Base-by-base conservation (phyloP, 106 monocot species). In the Allium cepa region DNA sequence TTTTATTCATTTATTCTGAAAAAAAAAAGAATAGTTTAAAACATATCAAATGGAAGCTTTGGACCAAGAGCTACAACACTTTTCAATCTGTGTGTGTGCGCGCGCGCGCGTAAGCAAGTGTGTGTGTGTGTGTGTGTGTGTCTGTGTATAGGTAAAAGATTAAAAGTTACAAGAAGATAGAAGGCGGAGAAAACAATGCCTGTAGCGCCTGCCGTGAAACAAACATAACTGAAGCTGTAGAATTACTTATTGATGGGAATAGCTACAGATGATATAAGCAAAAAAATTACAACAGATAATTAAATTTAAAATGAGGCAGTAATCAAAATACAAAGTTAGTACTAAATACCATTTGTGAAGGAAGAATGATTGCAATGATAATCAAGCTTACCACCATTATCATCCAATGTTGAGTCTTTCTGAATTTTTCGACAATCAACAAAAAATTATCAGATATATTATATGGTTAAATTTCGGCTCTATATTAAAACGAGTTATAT, bases 161-260 rank as follows among this genome's bases (percentile, higher is more conserved):
- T 27, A 7, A 18, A 28, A 59, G 9, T 11, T 79, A 83, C 83
- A 75, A 83, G 27, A 17, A 76, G 28, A 46, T 79, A 83, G 46
- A 83, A 83, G 51, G 60, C 76, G 17, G 83, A 83, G 52, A 83
- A 68, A 28, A 83, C 76, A 16, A 83, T 72, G 53, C 79, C 79
- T 51, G 79, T 79, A 53, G 76, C 68, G 11, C 83, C 83, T 45
- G 79, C 83, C 8, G 79, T 83, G 50, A 83, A 76, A 60, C 79
- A 83, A 66, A 83, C 76, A 72, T 83, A 83, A 22, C 79, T 83
- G 67, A 79, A 53, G 76, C 83, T 83, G 5, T 79, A 83, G 12
- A 83, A 76, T 53, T 83, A 76, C 66, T 83, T 83, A 63, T 83
- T 83, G 59, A 83, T 26, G 17, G 83, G 83, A 83, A 83, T 83